These are phyloP conservation scores for Plasmodium berghei DNA, from an alignment of 169 alveolate genomes.

Conservation along the genomic window DNA sequence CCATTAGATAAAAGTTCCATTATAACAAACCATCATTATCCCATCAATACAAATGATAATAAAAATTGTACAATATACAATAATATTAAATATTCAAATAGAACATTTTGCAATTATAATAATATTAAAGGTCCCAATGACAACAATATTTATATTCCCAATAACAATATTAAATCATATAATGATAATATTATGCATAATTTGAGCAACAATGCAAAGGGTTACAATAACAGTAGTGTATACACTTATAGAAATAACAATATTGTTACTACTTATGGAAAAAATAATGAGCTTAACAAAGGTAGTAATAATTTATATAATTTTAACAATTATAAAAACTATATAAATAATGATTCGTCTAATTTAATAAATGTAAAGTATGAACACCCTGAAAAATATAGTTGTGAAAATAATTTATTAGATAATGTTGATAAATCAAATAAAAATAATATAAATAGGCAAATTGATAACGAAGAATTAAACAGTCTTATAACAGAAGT, in stretches of 20 bases:
- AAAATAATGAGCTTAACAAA: background rate
- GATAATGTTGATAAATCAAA: no score
- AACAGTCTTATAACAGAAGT: background rate
- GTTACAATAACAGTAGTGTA: background rate
- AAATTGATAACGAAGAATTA: background rate
- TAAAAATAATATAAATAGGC: no score
- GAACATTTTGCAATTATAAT: no score
- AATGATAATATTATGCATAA: background rate
- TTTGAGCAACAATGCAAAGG: conserved; percentile 9
- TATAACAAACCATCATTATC: no score
- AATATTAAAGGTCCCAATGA: no score
- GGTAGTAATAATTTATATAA: background rate
- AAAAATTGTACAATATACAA: background rate
- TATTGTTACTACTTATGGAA: background rate
- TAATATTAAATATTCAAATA: background rate
- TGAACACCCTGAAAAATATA: no score
- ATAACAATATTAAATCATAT: no score
- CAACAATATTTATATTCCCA: no score
- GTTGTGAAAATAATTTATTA: no score
- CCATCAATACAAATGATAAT: conserved; percentile 8
- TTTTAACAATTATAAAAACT: conserved; percentile 2
- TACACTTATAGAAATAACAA: background rate
- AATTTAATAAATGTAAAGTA: no score
- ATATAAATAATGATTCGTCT: background rate
- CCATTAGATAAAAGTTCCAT: no score